Evolutionary conservation across 2,329 filamentous ascomycete genomes (phyloP).

Genomic region (Exophiala bonariae): DNA sequence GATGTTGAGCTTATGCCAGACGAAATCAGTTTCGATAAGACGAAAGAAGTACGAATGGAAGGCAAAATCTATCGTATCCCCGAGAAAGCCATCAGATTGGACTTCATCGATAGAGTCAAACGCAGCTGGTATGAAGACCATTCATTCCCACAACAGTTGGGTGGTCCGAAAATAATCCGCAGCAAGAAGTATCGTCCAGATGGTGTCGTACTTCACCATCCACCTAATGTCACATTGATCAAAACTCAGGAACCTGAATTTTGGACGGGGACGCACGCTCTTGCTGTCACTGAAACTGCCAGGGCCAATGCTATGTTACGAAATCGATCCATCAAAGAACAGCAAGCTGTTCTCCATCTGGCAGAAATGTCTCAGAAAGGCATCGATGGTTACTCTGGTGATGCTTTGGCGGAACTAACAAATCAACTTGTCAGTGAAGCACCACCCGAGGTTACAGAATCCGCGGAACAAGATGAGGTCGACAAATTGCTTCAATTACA

Average conservation of each 20-base stretch:
- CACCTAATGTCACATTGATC: slow-evolving; percentile 28
- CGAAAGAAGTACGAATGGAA: slow-evolving; percentile 60
- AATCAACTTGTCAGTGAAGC: slow-evolving; percentile 26
- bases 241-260: slow-evolving; percentile 32
- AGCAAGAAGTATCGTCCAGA: slow-evolving; percentile 22
- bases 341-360: slow-evolving; percentile 25
- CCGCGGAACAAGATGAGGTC: slow-evolving; percentile 17
- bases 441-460: slow-evolving; percentile 20
- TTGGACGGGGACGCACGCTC: slow-evolving; percentile 26
- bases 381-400: slow-evolving; percentile 16
- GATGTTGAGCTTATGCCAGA: slow-evolving; percentile 65
- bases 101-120: slow-evolving; percentile 69
- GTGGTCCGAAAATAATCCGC: slow-evolving; percentile 16
- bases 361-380: slow-evolving; percentile 22
- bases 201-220: slow-evolving; percentile 16
- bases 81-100: slow-evolving; percentile 64
- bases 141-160: slow-evolving; percentile 16
- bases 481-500: slow-evolving; percentile 23
- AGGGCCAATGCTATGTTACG: slow-evolving; percentile 24
- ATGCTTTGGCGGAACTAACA: slow-evolving; percentile 23
- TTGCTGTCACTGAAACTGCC: slow-evolving; percentile 24
- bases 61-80: slow-evolving; percentile 67
- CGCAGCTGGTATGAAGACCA: slow-evolving; percentile 36
- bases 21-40: slow-evolving; percentile 46
- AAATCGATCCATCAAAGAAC: slow-evolving; percentile 25